Base-by-base conservation (phyloP, 1,284 basidiomycete genomes). In the Mycena citricolor region DNA sequence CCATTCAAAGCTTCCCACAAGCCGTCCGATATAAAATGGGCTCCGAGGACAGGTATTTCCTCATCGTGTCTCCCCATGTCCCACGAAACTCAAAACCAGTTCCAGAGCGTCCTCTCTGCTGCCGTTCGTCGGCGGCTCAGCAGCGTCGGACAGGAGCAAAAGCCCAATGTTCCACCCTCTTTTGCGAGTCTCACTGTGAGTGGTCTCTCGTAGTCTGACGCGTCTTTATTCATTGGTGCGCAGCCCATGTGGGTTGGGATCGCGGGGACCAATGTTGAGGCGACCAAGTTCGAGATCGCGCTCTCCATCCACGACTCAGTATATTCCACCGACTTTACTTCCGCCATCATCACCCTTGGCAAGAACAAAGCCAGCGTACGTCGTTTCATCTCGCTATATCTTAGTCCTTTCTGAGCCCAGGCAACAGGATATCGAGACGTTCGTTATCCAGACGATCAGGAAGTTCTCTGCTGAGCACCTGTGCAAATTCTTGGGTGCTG, bases 201-300 rank as follows among this genome's bases (percentile, higher is more conserved):
- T 68, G 41, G 44, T 28, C 25, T 51, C 33, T 38, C 32, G 29
- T 54, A 34, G 40, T 43, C 44, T 55, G 49, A 26, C 46, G 54
- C 41, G 49, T 57, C 55, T 33, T 42, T 49, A 51, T 47, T 57
- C 39, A 40, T 51, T 44, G 26, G 40, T 39, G 38, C 29, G 52
- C 60, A 88, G 86, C 83, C 86, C 16, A 88, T 90, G 86, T 90
- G 86, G 85, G 84, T 81, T 47, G 86, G 85, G 61, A 73, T 88
- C 41, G 81, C 85, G 7, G 83, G 83, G 33, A 67, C 66, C 23
- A 56, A 77, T 32, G 62, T 79, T 57, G 80, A 79, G 60, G 76
- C 76, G 42, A 71, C 69, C 41, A 67, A 73, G 38, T 80, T 74
- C 49, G 85, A 88, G 64, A 66, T 89, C 60, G 81, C 84, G 24